Base-by-base conservation (phyloP, 306 rosid genomes). In the Rosa chinensis region DNA sequence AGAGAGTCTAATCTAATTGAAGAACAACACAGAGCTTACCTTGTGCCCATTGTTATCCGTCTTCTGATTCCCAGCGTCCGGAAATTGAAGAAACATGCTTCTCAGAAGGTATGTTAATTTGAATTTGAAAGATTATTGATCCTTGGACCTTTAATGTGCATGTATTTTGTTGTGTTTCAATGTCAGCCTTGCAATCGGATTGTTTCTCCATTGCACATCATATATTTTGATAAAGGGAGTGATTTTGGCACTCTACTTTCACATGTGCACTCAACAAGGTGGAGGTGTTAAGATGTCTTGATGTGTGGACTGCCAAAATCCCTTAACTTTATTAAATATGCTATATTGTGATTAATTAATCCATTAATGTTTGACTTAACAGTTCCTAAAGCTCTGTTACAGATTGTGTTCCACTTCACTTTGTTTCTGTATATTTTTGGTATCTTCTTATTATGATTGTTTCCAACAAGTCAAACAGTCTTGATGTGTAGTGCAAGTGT, bases 31-130 rank as follows among this genome's bases (percentile, higher is more conserved):
- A 86, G 99, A 78, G 77, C 84, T 81, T 58, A 81, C 78, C 85
- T 95, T 70, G 87, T 95, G 79, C 98, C 98, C 44, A 8, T 92
- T 58, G 92, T 89, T 83, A 92, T 90, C 76, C 96, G 87, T 62
- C 84, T 95, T 77, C 83, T 95, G 89, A 89, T 92, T 90, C 97
- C 98, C 35, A 95, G 89, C 88, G 90, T 92, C 75, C 88, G 98
- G 77, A 95, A 90, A 79, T 80, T 92, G 84, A 95, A 92, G 87
- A 88, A 89, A 79, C 90, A 87, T 79, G 95, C 93, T 48, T 91
- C 97, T 43, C 91, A 92, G 79, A 95, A 95, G 97, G 99, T 92
- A 83, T 39, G 49, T 72, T 42, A 56, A 4, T 63, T 44, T 70
- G 66, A 70, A 64, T 42, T 72, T 45, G 53, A 53, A 10, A 50